These are phyloP conservation scores for Wickerhamiella lipophila DNA, from an alignment of 805 yeast genomes.

Conservation along the genomic window DNA sequence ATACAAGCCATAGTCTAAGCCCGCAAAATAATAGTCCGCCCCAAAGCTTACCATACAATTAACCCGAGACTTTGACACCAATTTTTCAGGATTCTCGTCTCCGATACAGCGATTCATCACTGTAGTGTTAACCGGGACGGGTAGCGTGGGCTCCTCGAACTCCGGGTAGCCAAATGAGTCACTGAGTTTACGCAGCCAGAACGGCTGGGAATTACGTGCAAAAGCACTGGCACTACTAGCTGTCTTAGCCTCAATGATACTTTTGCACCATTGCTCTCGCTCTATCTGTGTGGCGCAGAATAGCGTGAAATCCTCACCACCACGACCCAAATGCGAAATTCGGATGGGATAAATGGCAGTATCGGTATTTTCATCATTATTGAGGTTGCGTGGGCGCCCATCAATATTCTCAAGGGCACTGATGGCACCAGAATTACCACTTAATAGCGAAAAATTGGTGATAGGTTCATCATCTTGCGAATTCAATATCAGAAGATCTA, in stretches of 20 bases:
- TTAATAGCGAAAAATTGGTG: conserved; percentile 19
- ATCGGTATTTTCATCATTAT: conserved; percentile 16
- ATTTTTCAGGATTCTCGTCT: conserved; percentile 18
- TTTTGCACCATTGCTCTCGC: conserved; percentile 45
- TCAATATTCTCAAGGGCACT: conserved; percentile 4
- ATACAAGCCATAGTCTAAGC: conserved; percentile 52
- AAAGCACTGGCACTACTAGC: conserved; percentile 27
- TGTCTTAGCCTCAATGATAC: conserved; percentile 38
- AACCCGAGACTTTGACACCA: conserved; percentile 27
- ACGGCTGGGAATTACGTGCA: conserved; percentile 39
- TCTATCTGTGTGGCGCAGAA: conserved; percentile 30
- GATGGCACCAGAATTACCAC: conserved; percentile 6
- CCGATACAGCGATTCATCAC: conserved; percentile 28
- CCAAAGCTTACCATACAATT: conserved; percentile 36
- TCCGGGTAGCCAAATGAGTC: conserved; percentile 58
- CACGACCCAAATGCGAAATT: conserved; percentile 28
- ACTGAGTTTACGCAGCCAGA: conserved; percentile 39
- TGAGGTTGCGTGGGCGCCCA: not conserved
- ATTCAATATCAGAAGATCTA: conserved; percentile 46
- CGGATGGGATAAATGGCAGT: conserved; percentile 26
- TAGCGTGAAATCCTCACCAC: conserved; percentile 25
- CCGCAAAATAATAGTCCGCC: conserved; percentile 34
- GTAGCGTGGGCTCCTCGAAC: conserved; percentile 32
- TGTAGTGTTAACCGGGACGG: conserved; percentile 25
- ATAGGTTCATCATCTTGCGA: conserved; percentile 32